Base-by-base conservation (phyloP, 1,284 basidiomycete genomes). In the Cutaneotrichosporon sp. region DNA sequence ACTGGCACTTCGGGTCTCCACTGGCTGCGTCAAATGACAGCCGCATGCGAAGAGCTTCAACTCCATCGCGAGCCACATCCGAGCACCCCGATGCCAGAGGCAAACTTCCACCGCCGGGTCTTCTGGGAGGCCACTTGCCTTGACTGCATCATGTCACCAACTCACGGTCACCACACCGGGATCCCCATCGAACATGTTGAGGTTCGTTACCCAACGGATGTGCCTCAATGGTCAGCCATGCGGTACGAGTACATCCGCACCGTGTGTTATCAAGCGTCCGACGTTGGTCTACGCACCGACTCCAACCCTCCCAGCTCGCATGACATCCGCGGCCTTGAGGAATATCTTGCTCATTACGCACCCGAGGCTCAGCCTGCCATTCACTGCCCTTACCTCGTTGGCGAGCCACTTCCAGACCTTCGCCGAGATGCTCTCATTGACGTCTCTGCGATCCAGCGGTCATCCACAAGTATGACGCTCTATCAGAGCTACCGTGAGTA, bases 11-110 rank as follows among this genome's bases (percentile, higher is more conserved):
- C 61, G 44, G 71, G 68, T 42, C 70, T 71, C 33, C 66, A 68
- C 51, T 72, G 67, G 66, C 49, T 72, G 14, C 61, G 71, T 17
- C 60, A 59, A 47, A 68, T 70, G 65, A 71, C 68, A 1, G 64
- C 67, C 2, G 61, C 68, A 3, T 55, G 62, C 11, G 63, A 65
- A 48, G 68, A 70, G 53, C 63, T 72, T 16, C 65, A 68, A 5
- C 52, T 72, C 47, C 67, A 72, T 54, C 66, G 65, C 43, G 71
- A 72, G 34, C 68, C 69, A 2, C 70, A 70, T 46, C 61, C 62
- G 0, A 65, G 63, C 3, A 44, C 71, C 19, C 61, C 66, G 0
- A 52, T 61, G n/a, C 51, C 61, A 12, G 69, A 72, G 55, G 54
- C 60, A 29, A 63, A 71, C 14, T 67, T 72, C 53, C 57, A 69